Evolutionary conservation across 2,329 filamentous ascomycete genomes (phyloP).

Genomic region (Pseudogymnoascus sp.): DNA sequence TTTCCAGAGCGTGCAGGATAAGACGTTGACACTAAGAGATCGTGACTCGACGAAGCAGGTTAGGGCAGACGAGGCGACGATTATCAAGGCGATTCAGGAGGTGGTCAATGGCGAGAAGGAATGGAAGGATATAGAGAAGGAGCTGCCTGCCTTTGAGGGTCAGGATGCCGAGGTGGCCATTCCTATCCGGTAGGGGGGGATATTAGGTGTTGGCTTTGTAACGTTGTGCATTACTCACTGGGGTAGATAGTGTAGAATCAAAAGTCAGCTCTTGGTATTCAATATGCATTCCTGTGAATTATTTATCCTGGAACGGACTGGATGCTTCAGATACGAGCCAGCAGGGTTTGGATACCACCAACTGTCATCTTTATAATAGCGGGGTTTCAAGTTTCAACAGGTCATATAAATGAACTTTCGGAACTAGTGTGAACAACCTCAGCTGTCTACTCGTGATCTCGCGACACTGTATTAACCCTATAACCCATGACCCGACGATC

Average conservation of each 20-base stretch:
- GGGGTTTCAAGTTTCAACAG: neutral
- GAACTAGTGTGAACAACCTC: neutral
- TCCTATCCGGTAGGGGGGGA: neutral
- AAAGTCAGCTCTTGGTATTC: neutral
- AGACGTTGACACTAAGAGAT: constrained; percentile 79
- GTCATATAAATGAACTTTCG: neutral
- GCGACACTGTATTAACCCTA: neutral
- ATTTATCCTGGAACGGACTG: neutral
- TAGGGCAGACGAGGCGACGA: constrained; percentile 71
- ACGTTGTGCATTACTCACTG: neutral
- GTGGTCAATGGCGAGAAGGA: constrained; percentile 45
- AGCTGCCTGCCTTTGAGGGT: constrained; percentile 77
- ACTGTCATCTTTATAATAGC: neutral
- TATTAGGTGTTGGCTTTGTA: neutral
- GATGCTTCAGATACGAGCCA: neutral
- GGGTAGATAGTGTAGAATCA: neutral
- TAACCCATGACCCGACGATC: neutral
- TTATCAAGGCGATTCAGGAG: constrained; percentile 60
- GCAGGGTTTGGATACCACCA: neutral
- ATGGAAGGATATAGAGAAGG: constrained; percentile 63
- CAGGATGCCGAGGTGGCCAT: constrained; percentile 50
- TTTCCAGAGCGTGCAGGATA: constrained; percentile 88
- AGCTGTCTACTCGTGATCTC: neutral
- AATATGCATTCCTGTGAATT: neutral
- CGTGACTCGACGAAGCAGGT: constrained; percentile 89